Conservation (phyloP, 768 basidiomycete species). For the Mycena albidolilacea region DNA sequence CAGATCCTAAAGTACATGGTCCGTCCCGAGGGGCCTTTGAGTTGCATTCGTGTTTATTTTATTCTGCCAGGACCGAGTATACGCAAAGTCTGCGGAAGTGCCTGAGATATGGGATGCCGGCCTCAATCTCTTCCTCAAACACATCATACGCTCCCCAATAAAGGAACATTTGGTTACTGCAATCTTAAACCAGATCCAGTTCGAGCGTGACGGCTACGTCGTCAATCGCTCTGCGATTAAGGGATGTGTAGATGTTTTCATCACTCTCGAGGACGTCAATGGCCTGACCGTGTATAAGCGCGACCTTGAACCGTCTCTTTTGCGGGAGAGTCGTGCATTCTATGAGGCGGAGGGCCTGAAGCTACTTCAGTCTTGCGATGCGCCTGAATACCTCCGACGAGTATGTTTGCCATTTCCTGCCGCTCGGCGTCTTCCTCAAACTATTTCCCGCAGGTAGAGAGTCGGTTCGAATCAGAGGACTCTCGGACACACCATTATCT, state of each 20-base stretch:
- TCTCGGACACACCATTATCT: constrained; percentile 90
- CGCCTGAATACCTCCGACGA: constrained; percentile 83
- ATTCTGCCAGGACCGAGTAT: constrained; percentile 85
- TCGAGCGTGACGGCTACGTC: constrained; percentile 92
- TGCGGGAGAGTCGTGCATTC: constrained; percentile 83
- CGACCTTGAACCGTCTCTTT: constrained; percentile 87
- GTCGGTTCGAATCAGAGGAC: constrained; percentile 86
- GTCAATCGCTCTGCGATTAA: constrained; percentile 94
- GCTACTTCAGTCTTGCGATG: constrained; percentile 82
- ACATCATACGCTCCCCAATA: constrained; percentile 87
- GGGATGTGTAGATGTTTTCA: constrained; percentile 88
- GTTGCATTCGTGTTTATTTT: constrained; percentile 30
- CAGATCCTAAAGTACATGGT: constrained; percentile 99
- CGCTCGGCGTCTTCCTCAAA: constrained; percentile 13
- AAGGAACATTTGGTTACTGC: constrained; percentile 85
- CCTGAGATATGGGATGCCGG: constrained; percentile 89
- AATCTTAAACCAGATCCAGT: constrained; percentile 88
- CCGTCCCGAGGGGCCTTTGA: constrained; percentile 42
- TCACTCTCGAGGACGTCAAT: constrained; percentile 71
- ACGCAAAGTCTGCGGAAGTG: constrained; percentile 80
- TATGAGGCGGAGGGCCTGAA: constrained; percentile 83
- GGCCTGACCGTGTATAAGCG: constrained; percentile 81
- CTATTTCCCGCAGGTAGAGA: constrained; percentile 74
- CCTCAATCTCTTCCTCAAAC: constrained; percentile 83
- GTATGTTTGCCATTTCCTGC: constrained; percentile 60